A percentile compares a stretch with the other conserved stretches of the same genome.
phyloP scores from a whole-genome alignment of 176 grass and related monocot genomes.

The Eleusine indica region DNA sequence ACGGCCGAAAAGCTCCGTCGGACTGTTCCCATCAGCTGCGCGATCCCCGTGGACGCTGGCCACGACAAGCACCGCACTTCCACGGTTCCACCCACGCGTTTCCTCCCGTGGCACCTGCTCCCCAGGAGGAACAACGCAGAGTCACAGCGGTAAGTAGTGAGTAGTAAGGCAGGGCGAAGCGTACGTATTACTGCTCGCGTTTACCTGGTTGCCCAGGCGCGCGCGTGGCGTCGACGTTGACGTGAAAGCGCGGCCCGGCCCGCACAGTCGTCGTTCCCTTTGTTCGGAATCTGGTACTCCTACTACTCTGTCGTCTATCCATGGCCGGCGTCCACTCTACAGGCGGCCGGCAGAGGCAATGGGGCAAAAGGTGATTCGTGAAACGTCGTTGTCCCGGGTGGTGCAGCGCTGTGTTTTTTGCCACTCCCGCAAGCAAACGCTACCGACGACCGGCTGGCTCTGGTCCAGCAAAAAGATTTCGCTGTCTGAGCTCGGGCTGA shows the following conservation, averaged over 20 bases:
- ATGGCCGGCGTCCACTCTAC: not conserved
- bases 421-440: not conserved
- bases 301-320: not conserved
- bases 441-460: no score
- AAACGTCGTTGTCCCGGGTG: conserved; percentile 6
- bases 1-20: conserved; percentile 23
- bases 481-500: not conserved
- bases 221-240: not conserved
- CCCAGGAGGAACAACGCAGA: no score
- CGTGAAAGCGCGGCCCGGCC: not conserved
- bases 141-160: no score
- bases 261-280: not conserved
- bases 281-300: not conserved
- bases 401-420: conserved; percentile 1
- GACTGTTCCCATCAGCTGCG: conserved; percentile 25
- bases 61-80: no score
- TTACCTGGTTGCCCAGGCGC: not conserved
- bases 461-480: not conserved
- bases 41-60: no score
- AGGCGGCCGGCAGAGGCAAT: not conserved
- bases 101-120: conserved; percentile 8
- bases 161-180: no score
- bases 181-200: not conserved
- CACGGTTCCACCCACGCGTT: not conserved
- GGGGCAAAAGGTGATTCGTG: not conserved